A percentile compares a stretch with the other conserved stretches of the same genome.
Evolutionary conservation across 2,329 filamentous ascomycete species (phyloP).

Genomic region (Fusarium bulbicola): DNA sequence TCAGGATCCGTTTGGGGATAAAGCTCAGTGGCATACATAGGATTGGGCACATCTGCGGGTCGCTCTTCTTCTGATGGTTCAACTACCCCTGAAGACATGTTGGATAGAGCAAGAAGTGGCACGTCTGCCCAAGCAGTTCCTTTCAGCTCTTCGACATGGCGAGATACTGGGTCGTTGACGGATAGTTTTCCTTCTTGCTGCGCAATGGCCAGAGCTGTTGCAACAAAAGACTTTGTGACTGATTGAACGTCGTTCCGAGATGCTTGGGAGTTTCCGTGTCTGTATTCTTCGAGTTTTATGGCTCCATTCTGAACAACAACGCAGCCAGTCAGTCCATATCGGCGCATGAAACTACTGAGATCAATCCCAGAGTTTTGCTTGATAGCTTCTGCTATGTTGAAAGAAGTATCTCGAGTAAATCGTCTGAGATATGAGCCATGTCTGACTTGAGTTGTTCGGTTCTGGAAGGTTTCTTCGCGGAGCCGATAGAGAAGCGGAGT

Average conservation of each 20-base stretch:
- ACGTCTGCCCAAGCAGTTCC: constrained; percentile 27
- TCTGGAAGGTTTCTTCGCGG: constrained; percentile 28
- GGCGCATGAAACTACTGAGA: constrained; percentile 14
- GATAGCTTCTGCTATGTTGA: not conserved
- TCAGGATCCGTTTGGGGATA: constrained; percentile 20
- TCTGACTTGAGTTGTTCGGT: constrained; percentile 23
- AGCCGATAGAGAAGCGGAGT: constrained; percentile 32
- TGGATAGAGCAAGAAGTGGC: constrained; percentile 19
- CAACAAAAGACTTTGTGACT: constrained; percentile 25
- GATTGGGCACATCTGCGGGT: constrained; percentile 18
- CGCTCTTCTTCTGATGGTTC: constrained; percentile 24
- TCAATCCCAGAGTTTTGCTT: not conserved
- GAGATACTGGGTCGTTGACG: constrained; percentile 18
- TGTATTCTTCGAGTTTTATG: constrained; percentile 22
- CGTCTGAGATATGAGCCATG: constrained; percentile 23
- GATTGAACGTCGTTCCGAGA: constrained; percentile 29
- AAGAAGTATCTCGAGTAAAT: constrained; percentile 5
- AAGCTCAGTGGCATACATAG: constrained; percentile 32
- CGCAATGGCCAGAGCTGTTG: constrained; percentile 20
- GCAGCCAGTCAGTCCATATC: constrained; percentile 25
- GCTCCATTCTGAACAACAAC: constrained; percentile 11
- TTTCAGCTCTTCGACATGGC: constrained; percentile 19
- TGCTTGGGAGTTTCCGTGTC: constrained; percentile 23
- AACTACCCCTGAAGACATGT: constrained; percentile 30
- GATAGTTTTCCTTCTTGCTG: constrained; percentile 24